These are phyloP conservation scores for Penicillium egyptiacum DNA, from an alignment of 495 filamentous ascomycete genomes.

Conservation along the genomic window DNA sequence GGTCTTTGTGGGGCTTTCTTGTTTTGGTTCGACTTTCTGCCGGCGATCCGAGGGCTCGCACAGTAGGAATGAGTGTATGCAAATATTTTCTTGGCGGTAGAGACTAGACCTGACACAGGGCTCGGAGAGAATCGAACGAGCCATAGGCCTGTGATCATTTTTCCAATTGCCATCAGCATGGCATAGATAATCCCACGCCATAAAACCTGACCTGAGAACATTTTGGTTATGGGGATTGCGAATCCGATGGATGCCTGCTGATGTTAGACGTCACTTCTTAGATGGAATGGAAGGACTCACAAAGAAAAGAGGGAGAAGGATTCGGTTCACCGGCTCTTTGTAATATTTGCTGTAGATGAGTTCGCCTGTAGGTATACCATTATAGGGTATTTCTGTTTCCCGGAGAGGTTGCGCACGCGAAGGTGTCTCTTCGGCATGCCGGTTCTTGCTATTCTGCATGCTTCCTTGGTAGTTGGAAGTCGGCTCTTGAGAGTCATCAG, in stretches of 20 bases:
- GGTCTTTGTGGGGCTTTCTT: slow-evolving; percentile 4
- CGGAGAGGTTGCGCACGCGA: neutral
- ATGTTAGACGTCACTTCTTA: neutral
- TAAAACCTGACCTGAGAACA: slow-evolving; percentile 62
- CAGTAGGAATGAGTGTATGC: slow-evolving; percentile 13
- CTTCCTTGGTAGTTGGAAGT: neutral
- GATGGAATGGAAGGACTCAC: slow-evolving; percentile 35
- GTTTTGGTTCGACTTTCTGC: neutral
- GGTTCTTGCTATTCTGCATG: neutral
- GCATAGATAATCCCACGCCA: slow-evolving; percentile 75
- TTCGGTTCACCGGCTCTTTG: slow-evolving; percentile 43
- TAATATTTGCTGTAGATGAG: slow-evolving; percentile 60
- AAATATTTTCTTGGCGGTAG: slow-evolving; percentile 12
- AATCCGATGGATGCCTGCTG: slow-evolving; percentile 71
- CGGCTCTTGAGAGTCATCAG: neutral
- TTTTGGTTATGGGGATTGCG: slow-evolving; percentile 68
- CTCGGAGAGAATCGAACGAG: slow-evolving; percentile 50
- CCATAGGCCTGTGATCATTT: slow-evolving; percentile 63
- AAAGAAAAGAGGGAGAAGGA: slow-evolving; percentile 77
- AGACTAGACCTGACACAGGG: slow-evolving; percentile 13
- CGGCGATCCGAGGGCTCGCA: neutral
- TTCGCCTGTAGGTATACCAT: slow-evolving; percentile 29
- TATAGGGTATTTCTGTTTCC: neutral
- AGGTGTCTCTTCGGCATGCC: neutral
- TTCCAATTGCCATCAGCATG: slow-evolving; percentile 66